Percentiles rank a stretch among this genome's conserved stretches.
These are phyloP conservation scores for sorghum (Sorghum bicolor) DNA, from an alignment of 176 grass and related monocot genomes.

Conservation along the genomic window Sorghum_bicolor_NCBIv3 NC_012870.2:64577501-64578000, in stretches of 20 bases:
- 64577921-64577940: slow-evolving; percentile 63
- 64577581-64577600: not conserved
- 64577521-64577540: not conserved
- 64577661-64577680: not conserved
- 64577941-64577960: slow-evolving; percentile 95
- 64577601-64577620: not conserved
- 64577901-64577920: not conserved
- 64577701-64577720: not conserved
- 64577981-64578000: slow-evolving; percentile 80
- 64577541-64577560: not conserved
- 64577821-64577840: slow-evolving; percentile 14
- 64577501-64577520: not conserved
- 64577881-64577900: slow-evolving; percentile 3
- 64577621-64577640: not conserved
- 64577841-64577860: not conserved
- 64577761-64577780: not conserved
- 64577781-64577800: not conserved
- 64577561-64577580: not conserved
- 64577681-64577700: not conserved
- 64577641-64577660: not conserved
- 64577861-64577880: not conserved
- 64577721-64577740: not conserved
- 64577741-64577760: not conserved
- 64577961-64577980: slow-evolving; percentile 95
- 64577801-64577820: not conserved